Evolutionary conservation across 306 rosid genomes (phyloP).

Genomic region (Delonix regia): DNA sequence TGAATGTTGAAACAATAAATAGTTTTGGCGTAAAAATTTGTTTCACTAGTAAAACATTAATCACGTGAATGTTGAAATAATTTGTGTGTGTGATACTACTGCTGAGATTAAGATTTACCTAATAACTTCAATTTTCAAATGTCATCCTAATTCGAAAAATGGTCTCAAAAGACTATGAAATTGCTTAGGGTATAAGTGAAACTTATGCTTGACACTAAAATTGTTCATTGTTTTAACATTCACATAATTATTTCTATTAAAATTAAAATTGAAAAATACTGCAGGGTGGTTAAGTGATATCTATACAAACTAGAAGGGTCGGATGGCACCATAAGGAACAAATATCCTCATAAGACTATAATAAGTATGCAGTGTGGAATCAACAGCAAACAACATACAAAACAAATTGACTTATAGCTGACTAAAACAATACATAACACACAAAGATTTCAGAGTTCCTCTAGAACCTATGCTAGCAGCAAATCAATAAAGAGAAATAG

Average conservation of each 20-base stretch:
- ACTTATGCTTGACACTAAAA: neutral
- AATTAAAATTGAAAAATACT: neutral
- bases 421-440: slow-evolving; percentile 21
- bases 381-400: neutral
- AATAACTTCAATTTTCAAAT: neutral
- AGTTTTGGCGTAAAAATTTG: neutral
- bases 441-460: slow-evolving; percentile 18
- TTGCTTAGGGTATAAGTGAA: neutral
- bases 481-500: neutral
- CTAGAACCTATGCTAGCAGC: slow-evolving; percentile 18
- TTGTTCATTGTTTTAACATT: neutral
- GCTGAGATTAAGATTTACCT: neutral
- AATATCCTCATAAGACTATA: neutral
- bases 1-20: neutral
- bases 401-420: neutral
- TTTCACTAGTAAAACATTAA: no score
- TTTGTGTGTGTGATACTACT: no score
- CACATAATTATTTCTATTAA: neutral
- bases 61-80: no score
- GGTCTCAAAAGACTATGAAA: neutral
- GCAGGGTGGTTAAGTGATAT: neutral
- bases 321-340: neutral
- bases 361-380: neutral
- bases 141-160: neutral
- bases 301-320: neutral